A percentile compares a stretch with the other conserved stretches of the same genome.
These are phyloP conservation scores for Hypholoma sublateritium DNA, from an alignment of 768 basidiomycete genomes.

Conservation along the genomic window DNA sequence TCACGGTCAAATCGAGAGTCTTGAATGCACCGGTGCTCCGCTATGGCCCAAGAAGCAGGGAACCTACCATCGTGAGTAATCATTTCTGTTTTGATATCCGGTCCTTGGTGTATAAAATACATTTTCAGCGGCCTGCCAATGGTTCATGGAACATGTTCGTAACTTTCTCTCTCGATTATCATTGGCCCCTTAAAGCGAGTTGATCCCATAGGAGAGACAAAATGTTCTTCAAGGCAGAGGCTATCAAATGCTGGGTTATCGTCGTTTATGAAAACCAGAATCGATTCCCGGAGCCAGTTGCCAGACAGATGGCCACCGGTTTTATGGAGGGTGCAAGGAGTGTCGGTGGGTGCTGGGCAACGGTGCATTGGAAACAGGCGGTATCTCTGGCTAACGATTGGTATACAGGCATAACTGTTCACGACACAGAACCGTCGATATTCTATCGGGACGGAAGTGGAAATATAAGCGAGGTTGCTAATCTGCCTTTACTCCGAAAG, in stretches of 20 bases:
- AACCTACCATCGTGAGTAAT: slow-evolving; percentile 31
- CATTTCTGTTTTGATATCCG: neutral
- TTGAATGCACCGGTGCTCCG: slow-evolving; percentile 53
- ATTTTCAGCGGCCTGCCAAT: slow-evolving; percentile 54
- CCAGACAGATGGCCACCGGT: slow-evolving; percentile 52
- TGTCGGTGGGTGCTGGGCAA: slow-evolving; percentile 51
- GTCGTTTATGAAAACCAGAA: slow-evolving; percentile 59
- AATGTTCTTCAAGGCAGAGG: slow-evolving; percentile 53
- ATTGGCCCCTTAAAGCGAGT: neutral
- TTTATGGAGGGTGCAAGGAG: slow-evolving; percentile 45
- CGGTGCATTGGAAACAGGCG: slow-evolving; percentile 21
- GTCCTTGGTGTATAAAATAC: slow-evolving; percentile 27
- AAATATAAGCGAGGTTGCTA: slow-evolving; percentile 36
- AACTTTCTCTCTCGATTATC: slow-evolving; percentile 5
- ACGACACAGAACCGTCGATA: slow-evolving; percentile 44
- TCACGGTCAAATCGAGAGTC: slow-evolving; percentile 59
- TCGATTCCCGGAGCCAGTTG: slow-evolving; percentile 49
- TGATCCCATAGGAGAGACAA: slow-evolving; percentile 60
- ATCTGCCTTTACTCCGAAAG: neutral
- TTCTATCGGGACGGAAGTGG: slow-evolving; percentile 61
- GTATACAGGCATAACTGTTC: slow-evolving; percentile 57
- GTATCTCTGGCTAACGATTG: slow-evolving; percentile 35
- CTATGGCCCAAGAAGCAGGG: slow-evolving; percentile 52
- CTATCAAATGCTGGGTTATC: slow-evolving; percentile 61
- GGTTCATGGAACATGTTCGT: slow-evolving; percentile 79